A percentile compares a stretch with the other conserved stretches of the same genome.
These are phyloP conservation scores for Paracamarosporium sp. DNA, from an alignment of 2,329 filamentous ascomycete species.

Conservation along the genomic window DNA sequence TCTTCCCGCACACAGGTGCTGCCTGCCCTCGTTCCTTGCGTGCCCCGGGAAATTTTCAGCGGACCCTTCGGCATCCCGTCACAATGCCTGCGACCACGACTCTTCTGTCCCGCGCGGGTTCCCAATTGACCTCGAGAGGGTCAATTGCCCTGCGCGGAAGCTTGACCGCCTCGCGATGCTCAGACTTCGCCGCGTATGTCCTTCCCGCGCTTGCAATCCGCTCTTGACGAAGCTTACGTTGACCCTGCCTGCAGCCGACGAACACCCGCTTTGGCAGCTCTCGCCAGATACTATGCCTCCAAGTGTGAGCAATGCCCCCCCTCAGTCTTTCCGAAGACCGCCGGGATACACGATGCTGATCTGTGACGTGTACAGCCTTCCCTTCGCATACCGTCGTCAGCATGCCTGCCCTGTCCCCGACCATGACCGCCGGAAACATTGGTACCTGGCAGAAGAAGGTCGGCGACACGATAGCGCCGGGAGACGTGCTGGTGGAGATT, in stretches of 20 bases:
- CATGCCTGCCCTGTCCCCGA: conserved; percentile 98
- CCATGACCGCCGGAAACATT: conserved; percentile 97
- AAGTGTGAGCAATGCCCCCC: conserved; percentile 62
- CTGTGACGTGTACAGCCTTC: conserved; percentile 70
- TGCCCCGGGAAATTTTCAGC: conserved; percentile 29
- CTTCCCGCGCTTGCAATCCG: not conserved
- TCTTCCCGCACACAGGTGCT: conserved; percentile 34
- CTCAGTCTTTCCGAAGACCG: not conserved
- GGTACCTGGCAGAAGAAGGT: conserved; percentile 97
- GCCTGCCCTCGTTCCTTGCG: conserved; percentile 28
- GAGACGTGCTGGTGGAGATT: conserved; percentile 96
- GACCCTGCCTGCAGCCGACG: conserved; percentile 43
- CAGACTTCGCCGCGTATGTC: conserved; percentile 42
- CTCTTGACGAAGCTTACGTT: conserved; percentile 24
- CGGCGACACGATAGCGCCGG: conserved; percentile 84
- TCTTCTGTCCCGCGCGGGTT: conserved; percentile 53
- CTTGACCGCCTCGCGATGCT: conserved; percentile 47
- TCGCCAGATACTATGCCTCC: conserved; percentile 72
- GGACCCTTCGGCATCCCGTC: conserved; percentile 41
- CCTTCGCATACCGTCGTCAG: conserved; percentile 93
- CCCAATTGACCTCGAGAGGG: conserved; percentile 50
- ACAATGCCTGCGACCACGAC: conserved; percentile 62
- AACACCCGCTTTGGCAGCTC: conserved; percentile 63
- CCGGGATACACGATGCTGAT: conserved; percentile 34
- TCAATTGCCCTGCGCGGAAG: conserved; percentile 54